Evolutionary conservation across 2,329 filamentous ascomycete genomes (phyloP).

Genomic region (Fusarium sp.): DNA sequence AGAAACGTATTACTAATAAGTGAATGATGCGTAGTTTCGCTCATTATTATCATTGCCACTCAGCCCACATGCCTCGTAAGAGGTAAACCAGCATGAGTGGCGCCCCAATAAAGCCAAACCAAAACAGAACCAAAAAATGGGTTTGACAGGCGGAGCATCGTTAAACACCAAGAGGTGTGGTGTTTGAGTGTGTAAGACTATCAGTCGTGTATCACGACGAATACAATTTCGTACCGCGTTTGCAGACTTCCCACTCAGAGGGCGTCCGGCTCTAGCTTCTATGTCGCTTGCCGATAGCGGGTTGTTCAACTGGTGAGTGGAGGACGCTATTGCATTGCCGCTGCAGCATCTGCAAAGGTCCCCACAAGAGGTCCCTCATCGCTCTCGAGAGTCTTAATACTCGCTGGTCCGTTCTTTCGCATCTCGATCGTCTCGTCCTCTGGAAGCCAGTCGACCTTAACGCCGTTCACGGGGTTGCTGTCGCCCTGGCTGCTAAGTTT

Average conservation of each 20-base stretch:
- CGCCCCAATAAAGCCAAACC: slow-evolving; percentile 9
- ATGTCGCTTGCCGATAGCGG: not conserved
- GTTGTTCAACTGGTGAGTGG: slow-evolving; percentile 4
- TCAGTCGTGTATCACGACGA: slow-evolving; percentile 19
- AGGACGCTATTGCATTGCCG: slow-evolving; percentile 59
- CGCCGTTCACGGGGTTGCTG: slow-evolving; percentile 56
- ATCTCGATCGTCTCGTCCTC: slow-evolving; percentile 65
- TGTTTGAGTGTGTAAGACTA: slow-evolving; percentile 6
- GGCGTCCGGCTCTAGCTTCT: slow-evolving; percentile 5
- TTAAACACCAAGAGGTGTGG: slow-evolving; percentile 22
- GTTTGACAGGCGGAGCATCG: slow-evolving; percentile 17
- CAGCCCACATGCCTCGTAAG: slow-evolving; percentile 15
- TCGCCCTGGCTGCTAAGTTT: slow-evolving; percentile 66
- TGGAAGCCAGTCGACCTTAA: slow-evolving; percentile 68
- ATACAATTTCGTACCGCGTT: slow-evolving; percentile 13
- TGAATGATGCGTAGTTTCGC: slow-evolving; percentile 20
- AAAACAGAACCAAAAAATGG: slow-evolving; percentile 4
- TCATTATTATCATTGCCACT: slow-evolving; percentile 35
- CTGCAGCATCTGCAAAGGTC: slow-evolving; percentile 71
- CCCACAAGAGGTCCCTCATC: slow-evolving; percentile 64
- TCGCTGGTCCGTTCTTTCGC: slow-evolving; percentile 55
- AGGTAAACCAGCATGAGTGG: slow-evolving; percentile 15
- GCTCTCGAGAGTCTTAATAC: slow-evolving; percentile 52
- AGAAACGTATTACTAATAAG: slow-evolving; percentile 14
- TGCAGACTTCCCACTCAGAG: slow-evolving; percentile 10